phyloP scores from a whole-genome alignment of 352 stramenopile genomes.

The Thalassiosira livingstoniorum region DNA sequence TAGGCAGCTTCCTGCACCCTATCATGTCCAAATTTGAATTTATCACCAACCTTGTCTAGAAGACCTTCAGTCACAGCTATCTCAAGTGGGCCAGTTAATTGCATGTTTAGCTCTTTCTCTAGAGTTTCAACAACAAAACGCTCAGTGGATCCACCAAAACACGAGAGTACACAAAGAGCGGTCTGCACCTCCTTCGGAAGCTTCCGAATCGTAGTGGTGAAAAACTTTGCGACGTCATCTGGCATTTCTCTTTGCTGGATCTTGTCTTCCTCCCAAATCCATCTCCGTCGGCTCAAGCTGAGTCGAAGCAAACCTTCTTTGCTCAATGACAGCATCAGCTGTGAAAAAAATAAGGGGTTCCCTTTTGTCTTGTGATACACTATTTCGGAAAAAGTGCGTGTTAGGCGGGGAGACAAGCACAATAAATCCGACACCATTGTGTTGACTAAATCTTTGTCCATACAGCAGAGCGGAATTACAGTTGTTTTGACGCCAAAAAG shows the following conservation, averaged over 20 bases:
- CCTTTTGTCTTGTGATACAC: conserved; percentile 55
- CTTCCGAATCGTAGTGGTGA: conserved; percentile 14
- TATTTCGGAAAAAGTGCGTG: conserved; percentile 38
- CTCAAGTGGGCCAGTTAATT: conserved; percentile 17
- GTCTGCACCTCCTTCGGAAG: conserved; percentile 25
- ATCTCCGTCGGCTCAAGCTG: conserved; percentile 28
- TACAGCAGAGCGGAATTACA: conserved; percentile 22
- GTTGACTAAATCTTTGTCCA: conserved; percentile 39
- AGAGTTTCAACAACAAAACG: conserved; percentile 21
- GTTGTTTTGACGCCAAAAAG: conserved; percentile 21
- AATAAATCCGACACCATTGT: conserved; percentile 54
- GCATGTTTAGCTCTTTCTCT: conserved; percentile 23
- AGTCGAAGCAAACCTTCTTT: conserved; percentile 33
- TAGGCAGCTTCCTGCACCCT: conserved; percentile 47
- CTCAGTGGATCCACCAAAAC: conserved; percentile 36
- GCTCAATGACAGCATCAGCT: conserved; percentile 37
- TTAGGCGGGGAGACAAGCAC: conserved; percentile 50
- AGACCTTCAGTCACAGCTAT: conserved; percentile 41
- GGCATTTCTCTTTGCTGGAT: conserved; percentile 36
- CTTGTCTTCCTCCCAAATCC: conserved; percentile 47
- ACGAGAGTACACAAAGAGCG: conserved; percentile 39
- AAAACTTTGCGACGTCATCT: conserved; percentile 42
- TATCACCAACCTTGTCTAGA: conserved; percentile 28
- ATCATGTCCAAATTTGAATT: conserved; percentile 46
- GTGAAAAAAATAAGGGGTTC: conserved; percentile 49